Percentiles rank a stretch among this genome's conserved stretches.
phyloP scores from a whole-genome alignment of 371 early-diverging fungal genomes.

The Mucor lusitanicus region DNA sequence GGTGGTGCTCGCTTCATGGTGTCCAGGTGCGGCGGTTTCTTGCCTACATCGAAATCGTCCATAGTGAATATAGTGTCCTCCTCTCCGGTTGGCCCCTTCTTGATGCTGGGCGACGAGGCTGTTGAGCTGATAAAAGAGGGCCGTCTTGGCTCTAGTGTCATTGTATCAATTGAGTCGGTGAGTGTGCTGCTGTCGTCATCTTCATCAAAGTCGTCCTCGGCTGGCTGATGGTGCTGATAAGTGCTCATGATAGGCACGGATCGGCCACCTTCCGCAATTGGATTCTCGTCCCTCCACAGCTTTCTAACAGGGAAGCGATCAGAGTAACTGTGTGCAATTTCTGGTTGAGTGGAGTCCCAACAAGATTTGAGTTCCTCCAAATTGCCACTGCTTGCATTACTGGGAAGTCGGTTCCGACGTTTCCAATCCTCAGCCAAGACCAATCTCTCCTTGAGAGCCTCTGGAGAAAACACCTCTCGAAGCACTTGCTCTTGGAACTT shows the following conservation, averaged over 20 bases:
- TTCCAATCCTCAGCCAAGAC: slow-evolving; percentile 45
- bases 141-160: background rate
- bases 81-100: background rate
- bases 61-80: slow-evolving; percentile 23
- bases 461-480: slow-evolving; percentile 75
- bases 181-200: slow-evolving; percentile 2
- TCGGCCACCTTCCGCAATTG: slow-evolving; percentile 22
- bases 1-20: background rate
- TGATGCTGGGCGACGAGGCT: slow-evolving; percentile 11
- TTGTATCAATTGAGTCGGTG: background rate
- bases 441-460: slow-evolving; percentile 62
- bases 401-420: background rate
- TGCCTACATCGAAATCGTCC: slow-evolving; percentile 23
- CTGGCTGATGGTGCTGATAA: background rate
- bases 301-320: slow-evolving; percentile 1
- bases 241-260: slow-evolving; percentile 24
- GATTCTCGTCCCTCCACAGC: slow-evolving; percentile 9
- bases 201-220: background rate
- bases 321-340: slow-evolving; percentile 16
- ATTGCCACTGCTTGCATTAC: background rate
- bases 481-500: slow-evolving; percentile 70
- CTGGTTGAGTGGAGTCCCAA: slow-evolving; percentile 6
- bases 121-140: slow-evolving; percentile 8
- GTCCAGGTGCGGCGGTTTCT: background rate
- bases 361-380: background rate